These are phyloP conservation scores for Aspergillus melleus DNA, from an alignment of 2,329 filamentous ascomycete genomes.

Conservation along the genomic window DNA sequence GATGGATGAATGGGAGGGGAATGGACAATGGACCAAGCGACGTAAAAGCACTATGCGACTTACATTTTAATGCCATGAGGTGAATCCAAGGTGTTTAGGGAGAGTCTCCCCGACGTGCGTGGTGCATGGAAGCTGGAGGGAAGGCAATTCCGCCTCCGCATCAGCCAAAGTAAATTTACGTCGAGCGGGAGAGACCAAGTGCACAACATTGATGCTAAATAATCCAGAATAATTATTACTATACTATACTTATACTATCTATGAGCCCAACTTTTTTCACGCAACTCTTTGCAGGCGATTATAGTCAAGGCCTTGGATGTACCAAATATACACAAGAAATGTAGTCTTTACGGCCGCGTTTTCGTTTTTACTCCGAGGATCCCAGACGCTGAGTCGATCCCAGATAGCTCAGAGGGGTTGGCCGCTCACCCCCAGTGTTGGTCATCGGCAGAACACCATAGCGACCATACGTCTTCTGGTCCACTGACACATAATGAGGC, in stretches of 20 bases:
- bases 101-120: constrained; percentile 22
- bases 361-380: constrained; percentile 49
- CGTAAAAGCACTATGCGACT: constrained; percentile 16
- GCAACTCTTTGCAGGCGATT: constrained; percentile 10
- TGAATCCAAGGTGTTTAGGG: constrained; percentile 25
- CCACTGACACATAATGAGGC: constrained; percentile 89
- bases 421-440: constrained; percentile 31
- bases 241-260: not conserved
- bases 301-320: constrained; percentile 7
- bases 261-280: not conserved
- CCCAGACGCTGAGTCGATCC: constrained; percentile 67
- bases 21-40: constrained; percentile 2
- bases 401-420: constrained; percentile 59
- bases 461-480: constrained; percentile 92
- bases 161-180: constrained; percentile 28
- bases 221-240: constrained; percentile 8
- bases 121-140: constrained; percentile 8
- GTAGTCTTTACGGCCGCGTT: constrained; percentile 2
- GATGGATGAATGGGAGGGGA: constrained; percentile 2
- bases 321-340: constrained; percentile 36
- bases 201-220: constrained; percentile 25
- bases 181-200: constrained; percentile 30
- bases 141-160: not conserved
- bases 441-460: constrained; percentile 80
- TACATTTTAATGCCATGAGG: constrained; percentile 44